Base-by-base conservation (phyloP, 2,329 filamentous ascomycete species). In the Ceratocystis destructans region DNA sequence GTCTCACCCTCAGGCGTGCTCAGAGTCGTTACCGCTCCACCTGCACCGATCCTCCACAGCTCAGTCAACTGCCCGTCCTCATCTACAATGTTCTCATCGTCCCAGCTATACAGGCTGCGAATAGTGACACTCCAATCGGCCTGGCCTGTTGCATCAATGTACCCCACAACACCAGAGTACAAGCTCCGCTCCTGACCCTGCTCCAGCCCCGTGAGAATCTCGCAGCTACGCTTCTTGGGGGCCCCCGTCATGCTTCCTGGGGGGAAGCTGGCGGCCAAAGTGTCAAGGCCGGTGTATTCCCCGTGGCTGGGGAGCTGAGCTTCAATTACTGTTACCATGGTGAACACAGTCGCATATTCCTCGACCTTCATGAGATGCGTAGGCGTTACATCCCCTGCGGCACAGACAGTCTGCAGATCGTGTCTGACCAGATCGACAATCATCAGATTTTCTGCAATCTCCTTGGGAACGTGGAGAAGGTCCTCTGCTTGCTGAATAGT, bases 171-270 rank as follows among this genome's bases (percentile, higher is more conserved):
- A 22, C 94, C 91, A 5, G 90, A 90, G 76, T 96, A 96, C 63
- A 96, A 76, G 41, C 90, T 86, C 64, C 93, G 80, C 70, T 86
- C 82, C 3, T 78, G 73, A 20, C 75, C 76, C 46, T 61, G 70
- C 75, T 96, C 92, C 53, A 96, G 80, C 2, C 79, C 76, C 68
- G 81, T 80, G 22, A 97, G 78, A 61, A 96, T 82, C 77, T 96
- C 87, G 74, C 93, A 96, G 69, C 88, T 93, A 61, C 93, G 83
- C 76, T 93, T 92, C 79, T 97, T 97, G 0, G 93, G 94, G 0
- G 93, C 93, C 5, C 94, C 94, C 1, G 93, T 97, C 94, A 97
- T 97, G 71, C 88, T 93, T 0, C 94, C 93, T 0, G 94, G 91
- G 0, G 94, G 93, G 0, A 97, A 80, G 61, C 86, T 88, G 5